These are phyloP conservation scores for Oldenlandia corymbosa DNA, from an alignment of 257 asterid genomes.

Conservation along the genomic window DNA sequence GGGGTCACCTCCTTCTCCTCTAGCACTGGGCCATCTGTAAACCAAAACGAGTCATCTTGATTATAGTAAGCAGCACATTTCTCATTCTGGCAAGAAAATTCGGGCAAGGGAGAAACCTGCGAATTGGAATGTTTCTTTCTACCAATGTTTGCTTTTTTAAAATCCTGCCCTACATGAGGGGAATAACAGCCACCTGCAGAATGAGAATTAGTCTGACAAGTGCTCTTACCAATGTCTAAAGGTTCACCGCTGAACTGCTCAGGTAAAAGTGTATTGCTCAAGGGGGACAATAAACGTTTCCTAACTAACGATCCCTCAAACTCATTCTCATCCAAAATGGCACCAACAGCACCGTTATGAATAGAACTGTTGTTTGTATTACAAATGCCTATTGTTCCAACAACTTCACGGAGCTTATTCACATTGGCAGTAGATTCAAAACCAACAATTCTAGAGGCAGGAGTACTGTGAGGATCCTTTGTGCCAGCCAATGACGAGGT, in stretches of 20 bases:
- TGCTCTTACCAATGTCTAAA: constrained; percentile 42
- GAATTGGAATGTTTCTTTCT: constrained; percentile 22
- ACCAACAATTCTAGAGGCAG: constrained; percentile 57
- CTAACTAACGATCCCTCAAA: constrained; percentile 40
- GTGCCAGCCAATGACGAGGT: constrained; percentile 25
- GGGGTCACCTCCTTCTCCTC: constrained; percentile 36
- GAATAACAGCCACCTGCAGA: constrained; percentile 23
- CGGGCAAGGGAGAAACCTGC: constrained; percentile 30
- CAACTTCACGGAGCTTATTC: constrained; percentile 19
- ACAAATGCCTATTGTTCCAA: constrained; percentile 19
- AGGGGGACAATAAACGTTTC: constrained; percentile 67
- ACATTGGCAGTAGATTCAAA: constrained; percentile 37
- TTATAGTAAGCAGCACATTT: constrained; percentile 16
- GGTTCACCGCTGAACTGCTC: constrained; percentile 43
- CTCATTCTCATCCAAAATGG: constrained; percentile 29
- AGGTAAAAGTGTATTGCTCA: constrained; percentile 41
- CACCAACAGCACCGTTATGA: constrained; percentile 21
- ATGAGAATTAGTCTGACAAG: constrained; percentile 20
- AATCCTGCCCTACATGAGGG: constrained; percentile 34
- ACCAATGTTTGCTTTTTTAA: constrained; percentile 55
- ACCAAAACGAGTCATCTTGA: constrained; percentile 26
- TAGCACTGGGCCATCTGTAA: constrained; percentile 67
- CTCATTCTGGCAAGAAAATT: constrained; percentile 26
- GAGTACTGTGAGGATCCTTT: constrained; percentile 37
- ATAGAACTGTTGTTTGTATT: constrained; percentile 10